A percentile compares a stretch with the other conserved stretches of the same genome.
Evolutionary conservation across 805 yeast genomes (phyloP).

Genomic region (Barnettozyma californica): DNA sequence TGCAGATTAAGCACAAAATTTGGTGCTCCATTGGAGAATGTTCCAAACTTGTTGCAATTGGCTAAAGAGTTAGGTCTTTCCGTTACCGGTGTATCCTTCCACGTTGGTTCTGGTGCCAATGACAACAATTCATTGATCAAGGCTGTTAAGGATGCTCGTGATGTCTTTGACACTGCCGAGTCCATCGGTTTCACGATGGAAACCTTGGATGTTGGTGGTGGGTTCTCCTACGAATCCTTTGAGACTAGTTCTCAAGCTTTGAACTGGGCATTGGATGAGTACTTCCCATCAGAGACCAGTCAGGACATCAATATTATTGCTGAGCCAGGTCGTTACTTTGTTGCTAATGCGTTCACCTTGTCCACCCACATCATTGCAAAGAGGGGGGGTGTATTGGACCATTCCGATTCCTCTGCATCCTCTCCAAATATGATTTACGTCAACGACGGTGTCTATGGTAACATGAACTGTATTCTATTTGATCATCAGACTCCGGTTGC

Average conservation of each 20-base stretch:
- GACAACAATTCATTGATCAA: slow-evolving; percentile 60
- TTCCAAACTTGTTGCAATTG: slow-evolving; percentile 48
- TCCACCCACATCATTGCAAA: slow-evolving; percentile 85
- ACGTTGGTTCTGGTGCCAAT: slow-evolving; percentile 90
- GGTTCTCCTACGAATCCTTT: slow-evolving; percentile 67
- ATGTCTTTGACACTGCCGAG: slow-evolving; percentile 57
- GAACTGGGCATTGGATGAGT: slow-evolving; percentile 45
- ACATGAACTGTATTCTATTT: slow-evolving; percentile 86
- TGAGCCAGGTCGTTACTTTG: slow-evolving; percentile 92
- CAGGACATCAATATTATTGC: slow-evolving; percentile 57
- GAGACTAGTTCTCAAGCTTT: slow-evolving; percentile 53
- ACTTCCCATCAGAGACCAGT: slow-evolving; percentile 44
- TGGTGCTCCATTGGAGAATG: slow-evolving; percentile 65
- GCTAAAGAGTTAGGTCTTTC: slow-evolving; percentile 59
- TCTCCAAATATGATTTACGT: slow-evolving; percentile 69
- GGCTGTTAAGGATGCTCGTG: slow-evolving; percentile 68
- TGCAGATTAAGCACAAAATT: slow-evolving; percentile 85
- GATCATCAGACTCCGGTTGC: slow-evolving; percentile 86
- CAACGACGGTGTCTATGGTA: slow-evolving; percentile 95
- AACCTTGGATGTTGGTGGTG: slow-evolving; percentile 89
- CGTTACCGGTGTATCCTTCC: slow-evolving; percentile 87
- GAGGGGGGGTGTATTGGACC: slow-evolving; percentile 41
- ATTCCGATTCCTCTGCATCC: slow-evolving; percentile 14
- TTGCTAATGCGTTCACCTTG: slow-evolving; percentile 77
- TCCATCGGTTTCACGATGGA: slow-evolving; percentile 43